Evolutionary conservation across 2,329 filamentous ascomycete species (phyloP).

Genomic region (Sporothrix variecibatus): DNA sequence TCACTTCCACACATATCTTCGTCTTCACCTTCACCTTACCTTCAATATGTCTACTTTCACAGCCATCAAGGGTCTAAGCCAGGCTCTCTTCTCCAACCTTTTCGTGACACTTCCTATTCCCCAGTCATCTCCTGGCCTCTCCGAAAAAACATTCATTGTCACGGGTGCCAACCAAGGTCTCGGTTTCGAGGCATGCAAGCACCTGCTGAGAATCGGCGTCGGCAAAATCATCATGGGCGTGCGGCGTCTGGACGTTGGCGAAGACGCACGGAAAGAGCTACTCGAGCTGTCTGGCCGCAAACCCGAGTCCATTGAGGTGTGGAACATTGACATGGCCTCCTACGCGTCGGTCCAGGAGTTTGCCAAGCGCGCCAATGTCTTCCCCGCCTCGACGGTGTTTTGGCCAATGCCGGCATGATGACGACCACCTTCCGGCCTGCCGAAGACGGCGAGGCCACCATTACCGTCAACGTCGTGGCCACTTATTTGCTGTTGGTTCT

Average conservation of each 20-base stretch:
- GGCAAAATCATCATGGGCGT: constrained; percentile 46
- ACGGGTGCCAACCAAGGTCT: constrained; percentile 49
- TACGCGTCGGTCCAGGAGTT: constrained; percentile 47
- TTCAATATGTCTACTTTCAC: constrained; percentile 10
- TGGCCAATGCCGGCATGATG: constrained; percentile 48
- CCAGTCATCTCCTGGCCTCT: background rate
- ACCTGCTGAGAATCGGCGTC: constrained; percentile 41
- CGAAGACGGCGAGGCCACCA: constrained; percentile 47
- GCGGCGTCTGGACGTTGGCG: constrained; percentile 38
- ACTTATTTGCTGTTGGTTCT: constrained; percentile 38
- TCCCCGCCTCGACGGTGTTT: constrained; percentile 45
- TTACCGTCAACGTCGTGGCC: constrained; percentile 38
- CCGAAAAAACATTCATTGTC: constrained; percentile 40
- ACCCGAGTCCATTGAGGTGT: constrained; percentile 37
- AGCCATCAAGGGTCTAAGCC: background rate
- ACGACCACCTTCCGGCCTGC: constrained; percentile 40
- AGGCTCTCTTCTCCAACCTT: constrained; percentile 23
- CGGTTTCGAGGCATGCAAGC: constrained; percentile 44
- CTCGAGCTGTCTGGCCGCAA: constrained; percentile 1
- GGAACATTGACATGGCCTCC: constrained; percentile 46
- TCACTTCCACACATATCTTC: background rate
- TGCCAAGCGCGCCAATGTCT: constrained; percentile 40
- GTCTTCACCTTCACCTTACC: background rate
- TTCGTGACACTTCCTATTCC: constrained; percentile 22
- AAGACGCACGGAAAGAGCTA: constrained; percentile 34